A percentile compares a stretch with the other conserved stretches of the same genome.
Evolutionary conservation across 1,284 basidiomycete species (phyloP).

Genomic region (Sphaerobolus stellatus): DNA sequence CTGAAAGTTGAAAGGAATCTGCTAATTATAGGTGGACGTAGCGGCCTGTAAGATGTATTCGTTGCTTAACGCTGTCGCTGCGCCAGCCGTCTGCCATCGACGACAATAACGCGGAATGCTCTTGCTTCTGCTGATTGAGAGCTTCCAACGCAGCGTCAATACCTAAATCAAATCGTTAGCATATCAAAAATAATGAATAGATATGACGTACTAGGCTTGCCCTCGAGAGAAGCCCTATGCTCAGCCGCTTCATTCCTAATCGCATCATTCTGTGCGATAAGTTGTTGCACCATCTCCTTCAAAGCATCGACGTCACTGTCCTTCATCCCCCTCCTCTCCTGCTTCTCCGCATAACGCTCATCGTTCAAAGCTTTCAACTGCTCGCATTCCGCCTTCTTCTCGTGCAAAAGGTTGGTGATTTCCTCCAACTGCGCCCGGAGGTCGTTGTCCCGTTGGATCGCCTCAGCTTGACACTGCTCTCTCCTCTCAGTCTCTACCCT

Average conservation of each 20-base stretch:
- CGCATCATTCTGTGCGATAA: conserved; percentile 53
- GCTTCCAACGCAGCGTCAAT: conserved; percentile 54
- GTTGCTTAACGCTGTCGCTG: conserved; percentile 57
- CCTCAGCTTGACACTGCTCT: conserved; percentile 56
- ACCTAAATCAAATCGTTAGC: conserved; percentile 31
- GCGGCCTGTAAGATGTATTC: conserved; percentile 62
- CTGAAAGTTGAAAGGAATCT: conserved; percentile 75
- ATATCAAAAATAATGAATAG: background rate
- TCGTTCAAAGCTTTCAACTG: conserved; percentile 58
- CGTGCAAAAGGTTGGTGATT: conserved; percentile 65
- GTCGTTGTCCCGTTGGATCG: conserved; percentile 55
- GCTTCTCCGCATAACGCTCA: conserved; percentile 57
- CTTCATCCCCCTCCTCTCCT: conserved; percentile 51
- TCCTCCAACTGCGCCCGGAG: conserved; percentile 60
- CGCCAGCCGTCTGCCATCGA: conserved; percentile 69
- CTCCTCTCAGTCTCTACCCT: conserved; percentile 60
- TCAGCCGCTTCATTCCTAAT: conserved; percentile 51
- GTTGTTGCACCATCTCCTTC: conserved; percentile 54
- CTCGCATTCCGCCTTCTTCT: conserved; percentile 55
- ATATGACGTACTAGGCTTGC: conserved; percentile 33
- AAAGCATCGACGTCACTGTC: conserved; percentile 53
- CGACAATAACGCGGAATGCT: conserved; percentile 54
- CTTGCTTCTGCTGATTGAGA: conserved; percentile 49
- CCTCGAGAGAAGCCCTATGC: conserved; percentile 48
- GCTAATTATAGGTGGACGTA: conserved; percentile 61